These are phyloP conservation scores for Cercospora sp. DNA, from an alignment of 2,329 filamentous ascomycete genomes.

Conservation along the genomic window DNA sequence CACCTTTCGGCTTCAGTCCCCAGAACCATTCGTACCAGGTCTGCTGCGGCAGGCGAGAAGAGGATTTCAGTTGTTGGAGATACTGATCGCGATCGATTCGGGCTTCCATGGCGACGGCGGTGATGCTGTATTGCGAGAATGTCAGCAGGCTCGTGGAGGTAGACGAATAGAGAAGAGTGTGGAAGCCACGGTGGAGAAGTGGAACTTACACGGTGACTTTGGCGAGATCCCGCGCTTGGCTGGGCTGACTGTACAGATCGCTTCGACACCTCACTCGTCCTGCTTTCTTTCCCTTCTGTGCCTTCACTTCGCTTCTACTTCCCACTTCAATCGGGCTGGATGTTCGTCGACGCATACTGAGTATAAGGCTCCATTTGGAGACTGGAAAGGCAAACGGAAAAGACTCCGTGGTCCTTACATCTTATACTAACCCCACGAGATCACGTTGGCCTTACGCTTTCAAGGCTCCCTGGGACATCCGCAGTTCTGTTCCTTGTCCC, in stretches of 20 bases:
- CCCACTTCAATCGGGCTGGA: constrained; percentile 1
- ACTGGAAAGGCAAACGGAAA: not conserved
- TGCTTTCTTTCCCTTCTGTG: not conserved
- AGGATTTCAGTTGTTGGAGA: constrained; percentile 22
- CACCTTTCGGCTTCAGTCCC: constrained; percentile 10
- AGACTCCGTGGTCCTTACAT: not conserved
- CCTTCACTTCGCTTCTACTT: not conserved
- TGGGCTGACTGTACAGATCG: constrained; percentile 7
- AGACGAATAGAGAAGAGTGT: not conserved
- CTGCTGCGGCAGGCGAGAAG: constrained; percentile 25
- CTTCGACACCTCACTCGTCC: not conserved
- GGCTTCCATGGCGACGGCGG: constrained; percentile 27
- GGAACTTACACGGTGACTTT: constrained; percentile 9
- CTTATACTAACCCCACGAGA: not conserved
- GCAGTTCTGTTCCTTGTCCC: not conserved
- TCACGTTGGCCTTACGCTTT: not conserved
- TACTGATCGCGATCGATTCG: constrained; percentile 29
- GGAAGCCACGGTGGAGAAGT: not conserved
- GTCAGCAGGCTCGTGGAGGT: not conserved
- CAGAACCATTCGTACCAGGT: constrained; percentile 31
- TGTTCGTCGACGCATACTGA: constrained; percentile 5
- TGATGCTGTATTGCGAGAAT: constrained; percentile 8
- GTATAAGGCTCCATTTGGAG: not conserved
- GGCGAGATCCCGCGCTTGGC: constrained; percentile 8
- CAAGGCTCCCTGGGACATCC: not conserved